Percentiles rank a stretch among this genome's conserved stretches.
These are phyloP conservation scores for Stephania japonica DNA, from an alignment of 164 flowering plant species.

Conservation along the genomic window DNA sequence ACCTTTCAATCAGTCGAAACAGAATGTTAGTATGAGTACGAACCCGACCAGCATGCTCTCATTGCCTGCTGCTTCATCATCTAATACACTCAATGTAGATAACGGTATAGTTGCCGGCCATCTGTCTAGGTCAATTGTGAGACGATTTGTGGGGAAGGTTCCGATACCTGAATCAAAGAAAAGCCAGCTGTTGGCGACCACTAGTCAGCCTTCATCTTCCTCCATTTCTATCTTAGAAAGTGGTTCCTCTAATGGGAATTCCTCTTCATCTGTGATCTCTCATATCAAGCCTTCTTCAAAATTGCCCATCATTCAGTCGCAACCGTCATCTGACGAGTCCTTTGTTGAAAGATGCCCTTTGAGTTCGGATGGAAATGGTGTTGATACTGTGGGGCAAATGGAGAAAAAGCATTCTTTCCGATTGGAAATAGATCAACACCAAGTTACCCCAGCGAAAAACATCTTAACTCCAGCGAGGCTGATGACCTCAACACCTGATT, in stretches of 20 bases:
- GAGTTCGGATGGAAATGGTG: slow-evolving; percentile 19
- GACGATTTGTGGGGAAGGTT: slow-evolving; percentile 32
- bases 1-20: slow-evolving; percentile 35
- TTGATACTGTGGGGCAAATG: slow-evolving; percentile 14
- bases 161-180: slow-evolving; percentile 17
- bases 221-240: slow-evolving; percentile 3
- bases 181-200: neutral
- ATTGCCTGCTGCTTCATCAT: slow-evolving; percentile 11
- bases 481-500: slow-evolving; percentile 52
- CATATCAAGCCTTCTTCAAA: slow-evolving; percentile 17
- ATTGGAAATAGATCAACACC: slow-evolving; percentile 6
- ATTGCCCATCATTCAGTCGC: slow-evolving; percentile 3
- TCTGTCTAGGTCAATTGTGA: slow-evolving; percentile 37
- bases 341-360: slow-evolving; percentile 3
- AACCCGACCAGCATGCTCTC: slow-evolving; percentile 4
- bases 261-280: slow-evolving; percentile 17
- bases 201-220: slow-evolving; percentile 1
- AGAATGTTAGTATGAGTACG: slow-evolving; percentile 9
- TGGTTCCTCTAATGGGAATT: slow-evolving; percentile 14
- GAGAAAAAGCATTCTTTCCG: slow-evolving; percentile 14
- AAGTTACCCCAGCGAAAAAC: slow-evolving; percentile 30
- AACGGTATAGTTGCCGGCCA: slow-evolving; percentile 31
- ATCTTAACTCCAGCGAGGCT: slow-evolving; percentile 45
- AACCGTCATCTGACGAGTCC: neutral
- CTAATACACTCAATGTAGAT: slow-evolving; percentile 10